These are phyloP conservation scores for Podospora pseudoanserina DNA, from an alignment of 495 filamentous ascomycete species.

Conservation along the genomic window DNA sequence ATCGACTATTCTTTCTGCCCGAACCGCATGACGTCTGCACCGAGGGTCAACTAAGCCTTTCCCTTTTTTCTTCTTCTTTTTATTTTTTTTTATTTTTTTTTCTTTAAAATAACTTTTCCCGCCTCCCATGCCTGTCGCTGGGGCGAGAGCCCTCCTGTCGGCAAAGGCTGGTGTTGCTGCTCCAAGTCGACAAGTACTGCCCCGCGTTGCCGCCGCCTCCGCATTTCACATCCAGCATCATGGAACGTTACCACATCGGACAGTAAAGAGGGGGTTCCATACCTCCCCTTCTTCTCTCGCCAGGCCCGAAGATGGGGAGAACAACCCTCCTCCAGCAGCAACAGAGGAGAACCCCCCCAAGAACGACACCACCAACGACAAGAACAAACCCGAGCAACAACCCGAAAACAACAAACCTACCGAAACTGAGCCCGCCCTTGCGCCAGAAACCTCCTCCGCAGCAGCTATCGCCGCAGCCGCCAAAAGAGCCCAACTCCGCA, in stretches of 20 bases:
- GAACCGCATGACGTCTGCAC: conserved; percentile 18
- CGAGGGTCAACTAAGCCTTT: background rate
- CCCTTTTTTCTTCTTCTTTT: background rate
- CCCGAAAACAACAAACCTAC: background rate
- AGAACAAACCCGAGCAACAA: conserved; percentile 3
- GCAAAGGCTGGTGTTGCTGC: conserved; percentile 13
- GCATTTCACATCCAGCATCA: background rate
- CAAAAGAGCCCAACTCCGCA: conserved; percentile 20
- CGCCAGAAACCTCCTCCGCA: background rate
- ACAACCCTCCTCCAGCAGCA: background rate
- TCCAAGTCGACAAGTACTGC: conserved; percentile 15
- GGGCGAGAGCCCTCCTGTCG: conserved; percentile 34
- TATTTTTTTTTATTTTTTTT: too few relatives aligned
- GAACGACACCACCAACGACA: conserved; percentile 5
- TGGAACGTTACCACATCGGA: background rate
- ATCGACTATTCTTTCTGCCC: conserved; percentile 7
- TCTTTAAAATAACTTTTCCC: background rate
- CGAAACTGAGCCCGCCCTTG: background rate
- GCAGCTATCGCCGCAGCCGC: conserved; percentile 9
- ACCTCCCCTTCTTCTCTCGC: conserved; percentile 20
- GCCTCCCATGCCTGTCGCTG: conserved; percentile 29
- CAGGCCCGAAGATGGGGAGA: conserved; percentile 16
- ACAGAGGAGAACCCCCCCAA: conserved; percentile 5
- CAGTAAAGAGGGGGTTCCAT: conserved; percentile 12
- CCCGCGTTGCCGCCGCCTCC: conserved; percentile 18